Evolutionary conservation across 2,329 filamentous ascomycete genomes (phyloP).

Genomic region (Diaporthe citrichinensis): DNA sequence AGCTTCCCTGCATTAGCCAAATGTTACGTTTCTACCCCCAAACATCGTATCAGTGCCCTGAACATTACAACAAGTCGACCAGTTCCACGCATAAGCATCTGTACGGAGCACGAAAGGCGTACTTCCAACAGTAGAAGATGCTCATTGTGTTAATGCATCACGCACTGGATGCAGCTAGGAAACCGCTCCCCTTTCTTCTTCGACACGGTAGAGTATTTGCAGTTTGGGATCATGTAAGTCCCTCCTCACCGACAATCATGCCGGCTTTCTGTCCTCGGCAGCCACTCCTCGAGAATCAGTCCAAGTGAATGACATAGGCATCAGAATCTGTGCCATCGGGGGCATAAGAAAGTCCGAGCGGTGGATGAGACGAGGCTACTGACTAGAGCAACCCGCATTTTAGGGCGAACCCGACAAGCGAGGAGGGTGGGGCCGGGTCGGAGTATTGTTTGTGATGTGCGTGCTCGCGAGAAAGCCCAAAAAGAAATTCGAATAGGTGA

Average conservation of each 20-base stretch:
- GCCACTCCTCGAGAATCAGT: not conserved
- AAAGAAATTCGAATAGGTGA: not conserved
- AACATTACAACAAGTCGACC: not conserved
- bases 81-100: not conserved
- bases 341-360: not conserved
- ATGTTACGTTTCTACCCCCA: not conserved
- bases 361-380: slow-evolving; percentile 7
- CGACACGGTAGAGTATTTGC: not conserved
- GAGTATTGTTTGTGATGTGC: not conserved
- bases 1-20: not conserved
- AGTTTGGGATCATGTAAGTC: too few species aligned
- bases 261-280: too few species aligned
- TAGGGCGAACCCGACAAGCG: not conserved
- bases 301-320: not conserved
- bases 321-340: not conserved
- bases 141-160: not conserved
- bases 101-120: not conserved
- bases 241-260: not conserved
- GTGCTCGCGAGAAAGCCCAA: too few species aligned
- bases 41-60: not conserved
- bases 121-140: not conserved
- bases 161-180: not conserved
- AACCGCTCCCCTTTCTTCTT: too few species aligned
- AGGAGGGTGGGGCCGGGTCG: not conserved
- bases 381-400: not conserved